A percentile compares a stretch with the other conserved stretches of the same genome.
Evolutionary conservation across 2,329 filamentous ascomycete genomes (phyloP).

Genomic region (Lasiodiplodia gonubiensis): DNA sequence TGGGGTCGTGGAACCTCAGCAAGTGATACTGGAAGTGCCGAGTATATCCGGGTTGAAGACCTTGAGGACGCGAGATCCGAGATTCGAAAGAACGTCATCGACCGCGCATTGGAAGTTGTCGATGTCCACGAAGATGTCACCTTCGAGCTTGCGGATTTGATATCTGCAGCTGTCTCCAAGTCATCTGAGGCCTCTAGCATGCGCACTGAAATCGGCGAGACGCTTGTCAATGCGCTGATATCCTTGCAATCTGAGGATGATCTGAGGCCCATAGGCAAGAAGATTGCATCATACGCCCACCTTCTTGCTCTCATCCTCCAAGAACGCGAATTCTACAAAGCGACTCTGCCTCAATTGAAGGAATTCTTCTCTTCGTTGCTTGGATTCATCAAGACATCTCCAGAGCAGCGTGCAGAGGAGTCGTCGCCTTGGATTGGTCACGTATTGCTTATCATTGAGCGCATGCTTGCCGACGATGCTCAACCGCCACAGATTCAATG

Average conservation of each 20-base stretch:
- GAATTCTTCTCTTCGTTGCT: slow-evolving; percentile 78
- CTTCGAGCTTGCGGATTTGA: slow-evolving; percentile 88
- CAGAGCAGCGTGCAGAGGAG: slow-evolving; percentile 72
- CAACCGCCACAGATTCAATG: slow-evolving; percentile 77
- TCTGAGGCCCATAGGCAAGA: slow-evolving; percentile 63
- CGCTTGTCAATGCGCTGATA: slow-evolving; percentile 82
- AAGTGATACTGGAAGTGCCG: slow-evolving; percentile 29
- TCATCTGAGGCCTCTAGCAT: slow-evolving; percentile 63
- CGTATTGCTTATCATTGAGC: slow-evolving; percentile 87
- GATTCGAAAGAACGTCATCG: slow-evolving; percentile 80
- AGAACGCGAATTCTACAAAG: slow-evolving; percentile 78
- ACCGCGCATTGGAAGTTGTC: slow-evolving; percentile 87
- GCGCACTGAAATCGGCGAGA: slow-evolving; percentile 77
- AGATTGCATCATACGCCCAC: slow-evolving; percentile 90
- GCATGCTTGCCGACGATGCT: slow-evolving; percentile 85
- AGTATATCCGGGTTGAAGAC: slow-evolving; percentile 71
- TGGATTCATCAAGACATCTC: slow-evolving; percentile 74
- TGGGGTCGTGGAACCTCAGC: slow-evolving; percentile 1
- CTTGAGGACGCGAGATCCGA: slow-evolving; percentile 75
- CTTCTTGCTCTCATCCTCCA: slow-evolving; percentile 87
- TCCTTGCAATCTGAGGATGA: slow-evolving; percentile 66
- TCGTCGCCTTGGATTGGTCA: slow-evolving; percentile 93
- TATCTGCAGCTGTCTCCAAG: slow-evolving; percentile 71
- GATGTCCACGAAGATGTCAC: slow-evolving; percentile 86
- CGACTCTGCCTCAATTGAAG: slow-evolving; percentile 74